Evolutionary conservation across 2,329 filamentous ascomycete species (phyloP), one percentile per base, ranked within the genome.

Genomic region (Chaetomiaceae sp.): DNA sequence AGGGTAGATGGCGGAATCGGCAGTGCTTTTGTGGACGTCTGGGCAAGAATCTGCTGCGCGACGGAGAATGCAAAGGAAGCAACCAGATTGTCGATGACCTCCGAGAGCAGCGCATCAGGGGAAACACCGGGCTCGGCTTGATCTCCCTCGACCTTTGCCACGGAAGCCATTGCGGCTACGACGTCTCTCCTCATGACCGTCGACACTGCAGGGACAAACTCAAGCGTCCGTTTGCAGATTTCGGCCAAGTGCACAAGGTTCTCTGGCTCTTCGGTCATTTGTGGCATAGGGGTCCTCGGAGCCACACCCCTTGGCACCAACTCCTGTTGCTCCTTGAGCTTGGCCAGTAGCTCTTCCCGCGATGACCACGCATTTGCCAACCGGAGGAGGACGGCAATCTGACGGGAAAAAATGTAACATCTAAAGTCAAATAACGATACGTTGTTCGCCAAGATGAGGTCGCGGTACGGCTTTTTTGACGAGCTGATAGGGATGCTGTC

Each of bases 381-480:
- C 4, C 91, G 82, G 11, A 96, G 76, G 1, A 97, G 76, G 1
- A 99, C 72, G 2, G 87, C 81, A 57, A 96, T 82, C 64, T 99
- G 92, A 21, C 94, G 82, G 3, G 90, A 85, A 68, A 97, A 99
- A 11, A 99, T 84, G 67, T 99, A 99, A 61, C 87, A 89, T 45
- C 89, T 80, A 67, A 99, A 97, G 68, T 99, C 94, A 65, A 97
- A 96, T 2, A 96, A 78, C 0, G 94, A 99, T 32, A 99, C 95
- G 60, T 96, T 89, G 72, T 95, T 99, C 13, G 89, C 86, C 34
- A 99, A 75, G 44, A 99, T 99, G 63, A 95, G 82, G 53, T 95
- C 90, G 47, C 92, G 83, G 66, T 97, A 99, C 1, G 88, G 80
- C 67, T 96, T 96, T 58, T 82, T 83, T 1, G 79, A 76, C 9